Base-by-base conservation (phyloP, 2,329 filamentous ascomycete genomes). In the Fusarium pseudonygamai region DNA sequence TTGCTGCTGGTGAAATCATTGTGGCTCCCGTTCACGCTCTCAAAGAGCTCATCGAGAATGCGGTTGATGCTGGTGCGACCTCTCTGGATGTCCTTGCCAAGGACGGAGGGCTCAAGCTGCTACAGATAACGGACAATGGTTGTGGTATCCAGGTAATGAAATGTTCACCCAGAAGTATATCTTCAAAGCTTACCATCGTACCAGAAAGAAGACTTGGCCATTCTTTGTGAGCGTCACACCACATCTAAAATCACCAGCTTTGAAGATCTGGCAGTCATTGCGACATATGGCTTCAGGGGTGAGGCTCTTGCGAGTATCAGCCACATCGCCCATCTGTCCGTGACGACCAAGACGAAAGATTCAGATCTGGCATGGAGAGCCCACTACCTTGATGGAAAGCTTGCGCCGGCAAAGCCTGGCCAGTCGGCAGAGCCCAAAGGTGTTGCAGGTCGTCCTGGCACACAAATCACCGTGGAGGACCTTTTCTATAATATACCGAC, bases 111-210 rank as follows among this genome's bases (percentile, higher is more conserved):
- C 86, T 99, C 71, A 99, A 98, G 82, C 85, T 98, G 45, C 87
- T 99, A 22, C 97, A 99, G 79, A 98, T 99, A 76, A 97, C 95
- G 6, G 96, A 99, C 81, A 99, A 99, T 82, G 96, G 96, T 22
- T 93, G 95, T 81, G 96, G 96, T 34, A 99, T 99, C 75, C 92
- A 97, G 84, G 95, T 97, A 83, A 45, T 16, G 39, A 13, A 18
- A 22, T 30, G 32, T n/a, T 26, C 16, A 34, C 45, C 28, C 28
- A 34, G 28, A 13, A 22, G 18, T 22, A 20, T 6, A 49, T 34
- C n/a, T 49, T 13, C 49, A 43, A 43, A 42, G 43, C 77, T 78
- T 58, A 78, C 72, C 50, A 11, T 32, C 13, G 13, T 22, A 3
- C 61, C 50, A 97, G 93, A 94, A 93, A 87, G 95, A 97, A 73